Conservation (phyloP, 2,329 filamentous ascomycete genomes). For the Trichoderma atroviride region DNA sequence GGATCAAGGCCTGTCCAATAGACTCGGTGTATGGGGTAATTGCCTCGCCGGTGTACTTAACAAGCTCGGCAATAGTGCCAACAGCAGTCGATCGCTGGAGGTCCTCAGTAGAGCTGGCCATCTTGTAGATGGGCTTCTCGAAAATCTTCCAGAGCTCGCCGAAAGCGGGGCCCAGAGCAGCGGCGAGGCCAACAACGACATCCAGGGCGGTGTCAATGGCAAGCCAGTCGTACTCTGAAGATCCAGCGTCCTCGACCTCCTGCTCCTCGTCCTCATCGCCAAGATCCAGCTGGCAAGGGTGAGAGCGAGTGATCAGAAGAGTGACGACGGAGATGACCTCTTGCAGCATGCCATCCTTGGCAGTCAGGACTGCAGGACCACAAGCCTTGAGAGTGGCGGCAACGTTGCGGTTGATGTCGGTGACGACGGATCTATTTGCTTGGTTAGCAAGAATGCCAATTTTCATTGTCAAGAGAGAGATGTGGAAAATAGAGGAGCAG, state of each 20-base stretch:
- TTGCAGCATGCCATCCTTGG: conserved; percentile 68
- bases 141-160: conserved; percentile 93
- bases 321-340: conserved; percentile 75
- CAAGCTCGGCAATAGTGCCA: conserved; percentile 88
- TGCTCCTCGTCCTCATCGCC: conserved; percentile 78
- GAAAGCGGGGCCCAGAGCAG: conserved; percentile 79
- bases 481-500: conserved; percentile 35
- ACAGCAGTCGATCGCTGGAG: conserved; percentile 89
- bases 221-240: conserved; percentile 96
- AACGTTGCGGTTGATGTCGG: conserved; percentile 92
- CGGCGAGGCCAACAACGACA: conserved; percentile 80
- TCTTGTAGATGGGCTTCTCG: conserved; percentile 87
- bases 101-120: conserved; percentile 80
- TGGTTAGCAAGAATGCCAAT: conserved; percentile 45
- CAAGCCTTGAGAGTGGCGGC: conserved; percentile 88
- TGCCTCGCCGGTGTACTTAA: conserved; percentile 78
- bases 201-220: conserved; percentile 94
- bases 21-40: conserved; percentile 78
- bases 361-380: conserved; percentile 80
- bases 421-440: conserved; percentile 72
- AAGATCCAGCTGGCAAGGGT: conserved; percentile 90
- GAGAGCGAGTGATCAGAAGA: conserved; percentile 82
- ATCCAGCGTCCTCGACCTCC: conserved; percentile 67
- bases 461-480: conserved; percentile 7
- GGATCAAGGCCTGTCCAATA: conserved; percentile 78